phyloP scores from a whole-genome alignment of 2,329 filamentous ascomycete species.

The Scedosporium aurantiacum region DNA sequence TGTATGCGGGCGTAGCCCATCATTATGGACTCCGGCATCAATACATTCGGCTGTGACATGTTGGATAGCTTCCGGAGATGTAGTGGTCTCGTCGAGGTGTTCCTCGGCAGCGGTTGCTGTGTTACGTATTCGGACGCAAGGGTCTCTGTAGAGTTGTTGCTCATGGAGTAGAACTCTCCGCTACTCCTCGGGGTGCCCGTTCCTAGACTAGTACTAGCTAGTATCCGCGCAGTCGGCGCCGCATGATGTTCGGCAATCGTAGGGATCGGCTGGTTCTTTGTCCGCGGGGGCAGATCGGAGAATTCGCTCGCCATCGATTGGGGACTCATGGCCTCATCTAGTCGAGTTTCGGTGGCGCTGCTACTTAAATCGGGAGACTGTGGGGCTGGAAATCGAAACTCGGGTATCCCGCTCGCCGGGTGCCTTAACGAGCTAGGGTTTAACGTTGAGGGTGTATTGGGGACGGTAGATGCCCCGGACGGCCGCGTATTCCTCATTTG shows the following conservation, averaged over 20 bases:
- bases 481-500: conserved; percentile 30
- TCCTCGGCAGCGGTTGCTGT: conserved; percentile 24
- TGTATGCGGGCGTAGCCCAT: conserved; percentile 97
- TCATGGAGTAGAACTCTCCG: conserved; percentile 87
- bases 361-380: conserved; percentile 26
- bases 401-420: conserved; percentile 21
- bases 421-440: conserved; percentile 28
- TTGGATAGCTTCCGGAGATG: conserved; percentile 37
- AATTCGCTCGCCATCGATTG: conserved; percentile 19
- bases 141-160: conserved; percentile 92
- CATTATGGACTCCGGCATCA: conserved; percentile 69
- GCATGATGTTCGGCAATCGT: conserved; percentile 44
- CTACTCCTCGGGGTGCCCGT: conserved; percentile 74
- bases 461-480: conserved; percentile 30
- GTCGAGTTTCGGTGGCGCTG: conserved; percentile 17
- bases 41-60: conserved; percentile 29
- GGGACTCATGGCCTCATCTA: conserved; percentile 31
- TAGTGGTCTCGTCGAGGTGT: conserved; percentile 22
- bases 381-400: conserved; percentile 43
- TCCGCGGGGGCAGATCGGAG: conserved; percentile 25
- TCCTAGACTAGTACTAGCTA: conserved; percentile 66
- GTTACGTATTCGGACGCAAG: conserved; percentile 77
- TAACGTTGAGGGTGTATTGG: conserved; percentile 30
- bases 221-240: conserved; percentile 45
- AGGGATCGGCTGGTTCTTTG: conserved; percentile 35